Evolutionary conservation across 2,329 filamentous ascomycete genomes (phyloP), one percentile per base, ranked within the genome.

Genomic region (Fusarium sambucinum): DNA sequence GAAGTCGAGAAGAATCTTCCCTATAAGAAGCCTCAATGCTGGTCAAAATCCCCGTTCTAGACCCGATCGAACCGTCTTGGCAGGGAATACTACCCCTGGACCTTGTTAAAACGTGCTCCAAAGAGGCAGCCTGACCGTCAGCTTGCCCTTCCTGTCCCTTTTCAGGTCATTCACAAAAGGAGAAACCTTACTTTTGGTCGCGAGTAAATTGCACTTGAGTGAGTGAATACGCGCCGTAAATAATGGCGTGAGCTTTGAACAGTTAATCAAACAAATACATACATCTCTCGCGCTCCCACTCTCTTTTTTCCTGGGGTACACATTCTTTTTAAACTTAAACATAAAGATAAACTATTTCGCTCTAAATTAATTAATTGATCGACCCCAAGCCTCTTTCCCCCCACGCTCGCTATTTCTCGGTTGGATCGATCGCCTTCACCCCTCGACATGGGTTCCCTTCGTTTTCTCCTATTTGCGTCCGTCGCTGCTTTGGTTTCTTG

Each of bases 401-500:
- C 52, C 59, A 64, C 60, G 52, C 51, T 63, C 51, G 57, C 32
- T 61, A 55, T 27, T 61, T 45, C 33, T 51, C 47, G 47, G 27
- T 27, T 32, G 47, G 23, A 38, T 41, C 19, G 56, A 32, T 33
- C 52, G 14, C 38, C 38, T 13, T 29, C 8, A 27, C 27, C 27
- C 27, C 6, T 9, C 46, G 16, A 25, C 33, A 73, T 73, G 70
- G 47, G 59, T 54, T 59, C 63, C 56, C 64, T 74, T 51, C 71
- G 68, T 47, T 44, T 50, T 32, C 54, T 71, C 25, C 65, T 75
- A 13, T 52, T 75, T 19, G 63, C 72, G 16, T 70, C 71, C 5
- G 42, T 78, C n/a, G 48, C 75, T 27, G 70, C 70, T 38, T 21
- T 72, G 5, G 67, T 69, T 11, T 52, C 70, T 9, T 69, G 74